Base-by-base conservation (phyloP, 768 basidiomycete species). In the Amylocystis lapponica region DNA sequence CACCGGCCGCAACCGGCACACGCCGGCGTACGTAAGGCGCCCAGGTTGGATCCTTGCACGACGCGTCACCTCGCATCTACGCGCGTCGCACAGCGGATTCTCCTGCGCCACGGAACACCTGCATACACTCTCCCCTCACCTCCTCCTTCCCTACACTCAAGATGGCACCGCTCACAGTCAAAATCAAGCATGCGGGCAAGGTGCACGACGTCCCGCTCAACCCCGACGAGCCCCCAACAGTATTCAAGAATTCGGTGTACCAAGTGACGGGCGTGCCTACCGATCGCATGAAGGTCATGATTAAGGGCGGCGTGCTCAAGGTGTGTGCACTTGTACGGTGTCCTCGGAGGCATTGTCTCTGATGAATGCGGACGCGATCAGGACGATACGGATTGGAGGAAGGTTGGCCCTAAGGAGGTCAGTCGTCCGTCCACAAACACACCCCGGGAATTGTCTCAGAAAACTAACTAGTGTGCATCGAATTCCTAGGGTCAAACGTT, bases 201-300 rank as follows among this genome's bases (percentile, higher is more conserved):
- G 66, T 74, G 0, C 71, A 84, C 63, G 71, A 81, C 50, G 60
- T 96, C 30, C 61, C 73, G 36, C 79, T 96, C 35, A 82, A 96
- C 64, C 67, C 80, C 13, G 78, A 83, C 68, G 70, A 76, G 5
- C 76, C 86, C 2, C 78, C 83, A 2, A 56, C 68, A 13, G 76
- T 66, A 12, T 94, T 98, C 75, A 97, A 96, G 62, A 79, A 90
- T 48, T 71, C 79, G 4, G 71, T 98, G 26, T 87, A 86, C 56
- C 75, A 83, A 32, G 67, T 72, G 35, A 97, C 93, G 0, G 92
- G 91, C 7, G 85, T 98, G 3, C 92, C 89, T 3, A 64, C 79
- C 27, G 91, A 95, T 58, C 75, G 93, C 36, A 94, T 96, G 90
- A 99, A 98, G 67, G 85, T 98, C 51, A 93, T 96, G 86, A 75